phyloP scores from a whole-genome alignment of 2,329 filamentous ascomycete species.

The Metarhizium sp. region DNA sequence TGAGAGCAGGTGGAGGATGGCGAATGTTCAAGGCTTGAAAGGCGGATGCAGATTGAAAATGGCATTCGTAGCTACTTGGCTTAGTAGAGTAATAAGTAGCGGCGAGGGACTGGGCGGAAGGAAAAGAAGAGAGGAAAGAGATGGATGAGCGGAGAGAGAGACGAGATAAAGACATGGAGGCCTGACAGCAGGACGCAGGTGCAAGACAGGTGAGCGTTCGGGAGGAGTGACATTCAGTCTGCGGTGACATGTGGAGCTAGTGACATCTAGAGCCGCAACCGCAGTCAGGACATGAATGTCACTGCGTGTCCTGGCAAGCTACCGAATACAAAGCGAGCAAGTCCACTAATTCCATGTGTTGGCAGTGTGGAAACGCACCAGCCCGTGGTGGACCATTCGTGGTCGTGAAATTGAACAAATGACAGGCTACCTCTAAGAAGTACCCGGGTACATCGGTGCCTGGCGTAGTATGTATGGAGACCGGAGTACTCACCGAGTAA shows the following conservation, averaged over 20 bases:
- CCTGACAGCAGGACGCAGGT: background rate
- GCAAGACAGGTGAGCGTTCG: background rate
- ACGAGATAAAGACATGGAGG: background rate
- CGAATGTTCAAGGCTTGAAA: too few species aligned
- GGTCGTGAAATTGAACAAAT: background rate
- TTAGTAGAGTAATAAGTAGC: too few species aligned
- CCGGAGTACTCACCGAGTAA: background rate
- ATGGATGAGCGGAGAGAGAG: conserved; percentile 3
- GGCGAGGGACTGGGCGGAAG: background rate
- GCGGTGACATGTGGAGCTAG: background rate
- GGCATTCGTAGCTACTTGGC: too few species aligned
- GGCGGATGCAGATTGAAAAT: too few species aligned
- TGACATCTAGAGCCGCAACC: too few species aligned
- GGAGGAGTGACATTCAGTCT: background rate
- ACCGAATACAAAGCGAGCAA: too few species aligned
- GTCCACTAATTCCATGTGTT: too few species aligned
- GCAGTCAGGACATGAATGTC: too few species aligned
- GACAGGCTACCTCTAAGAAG: background rate
- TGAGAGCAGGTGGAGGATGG: background rate
- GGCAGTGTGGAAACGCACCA: too few species aligned
- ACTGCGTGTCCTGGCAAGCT: too few species aligned
- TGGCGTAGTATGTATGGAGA: background rate
- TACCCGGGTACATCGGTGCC: too few species aligned
- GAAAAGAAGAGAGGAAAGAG: background rate
- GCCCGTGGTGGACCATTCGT: background rate